Base-by-base conservation (phyloP, 1,284 basidiomycete species). In the Pulchroboletus neoregius region DNA sequence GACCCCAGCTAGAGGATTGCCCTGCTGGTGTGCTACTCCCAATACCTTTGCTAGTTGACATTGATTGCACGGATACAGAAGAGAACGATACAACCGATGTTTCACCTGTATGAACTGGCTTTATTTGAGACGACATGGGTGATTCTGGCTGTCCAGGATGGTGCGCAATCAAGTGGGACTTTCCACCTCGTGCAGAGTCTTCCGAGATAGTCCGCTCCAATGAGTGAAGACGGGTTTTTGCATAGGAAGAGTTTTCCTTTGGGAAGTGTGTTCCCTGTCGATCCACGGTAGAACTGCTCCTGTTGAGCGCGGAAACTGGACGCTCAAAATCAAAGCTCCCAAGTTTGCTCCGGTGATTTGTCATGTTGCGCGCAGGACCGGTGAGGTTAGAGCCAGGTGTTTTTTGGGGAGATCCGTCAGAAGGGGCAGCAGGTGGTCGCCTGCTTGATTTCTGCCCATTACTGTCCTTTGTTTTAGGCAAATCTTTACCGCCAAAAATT, bases 241-340 rank as follows among this genome's bases (percentile, higher is more conserved):
- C 43, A 34, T 37, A 24, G 13, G 48, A 46, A 1, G 46, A 15
- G n/a, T 38, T 46, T 33, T 52, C 52, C 12, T 35, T 41, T 13
- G 34, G 23, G 34, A 37, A 12, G 16, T 23, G 43, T 10, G 45
- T 32, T 28, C 43, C 51, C 26, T 52, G 53, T 32, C 43, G 56
- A 37, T 65, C 55, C 8, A 64, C 34, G 18, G 58, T 64, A 13
- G 66, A 67, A 35, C 24, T 54, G 16, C 58, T 65, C 45, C 52
- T 52, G 45, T 68, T 62, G 44, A 70, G 51, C 10, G 61, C 51
- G 13, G 66, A 65, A n/a, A 68, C 72, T 0, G 80, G 77, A 22
- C 80, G 70, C 63, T 87, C 85, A 54, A 87, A 87, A 57, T 88
- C 84, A 60, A 87, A 87, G 56, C 79, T 84, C 6, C 82, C 82